Conservation (phyloP, 345 rosid genomes). For the Combretum micranthum region DNA sequence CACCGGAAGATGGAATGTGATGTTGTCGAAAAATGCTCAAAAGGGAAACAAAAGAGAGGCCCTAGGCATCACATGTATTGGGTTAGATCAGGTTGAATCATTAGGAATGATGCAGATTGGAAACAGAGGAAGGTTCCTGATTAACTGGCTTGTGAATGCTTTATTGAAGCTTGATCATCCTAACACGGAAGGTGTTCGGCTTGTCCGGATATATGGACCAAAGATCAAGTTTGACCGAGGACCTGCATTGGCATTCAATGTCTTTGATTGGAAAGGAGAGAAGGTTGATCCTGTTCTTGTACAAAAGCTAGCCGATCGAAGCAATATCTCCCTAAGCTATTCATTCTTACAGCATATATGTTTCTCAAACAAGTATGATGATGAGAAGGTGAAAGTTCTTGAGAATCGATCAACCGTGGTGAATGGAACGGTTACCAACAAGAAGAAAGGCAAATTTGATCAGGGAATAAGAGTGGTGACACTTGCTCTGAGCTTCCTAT, state of each 20-base stretch:
- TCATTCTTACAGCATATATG: slow-evolving; percentile 58
- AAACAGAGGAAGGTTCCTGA: slow-evolving; percentile 72
- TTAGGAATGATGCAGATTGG: slow-evolving; percentile 53
- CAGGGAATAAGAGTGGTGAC: slow-evolving; percentile 58
- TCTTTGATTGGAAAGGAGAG: slow-evolving; percentile 78
- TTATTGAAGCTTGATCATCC: slow-evolving; percentile 76
- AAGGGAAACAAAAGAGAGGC: slow-evolving; percentile 1
- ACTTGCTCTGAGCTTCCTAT: slow-evolving; percentile 69
- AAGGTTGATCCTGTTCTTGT: slow-evolving; percentile 71
- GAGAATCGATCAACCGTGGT: slow-evolving; percentile 33
- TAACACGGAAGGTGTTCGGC: slow-evolving; percentile 33
- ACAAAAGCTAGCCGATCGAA: slow-evolving; percentile 82
- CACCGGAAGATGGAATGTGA: not conserved
- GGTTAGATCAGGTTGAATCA: slow-evolving; percentile 74
- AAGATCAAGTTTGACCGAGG: slow-evolving; percentile 76
- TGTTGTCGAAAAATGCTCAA: too few species aligned
- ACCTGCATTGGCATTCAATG: slow-evolving; percentile 79
- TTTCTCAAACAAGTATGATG: slow-evolving; percentile 54
- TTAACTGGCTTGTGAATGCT: slow-evolving; percentile 86
- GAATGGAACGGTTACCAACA: slow-evolving; percentile 15
- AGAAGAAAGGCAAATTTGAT: slow-evolving; percentile 29
- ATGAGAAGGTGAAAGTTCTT: slow-evolving; percentile 37
- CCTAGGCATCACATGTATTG: slow-evolving; percentile 40
- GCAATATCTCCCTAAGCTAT: slow-evolving; percentile 61
- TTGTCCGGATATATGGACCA: slow-evolving; percentile 80